A percentile compares a stretch with the other conserved stretches of the same genome.
These are phyloP conservation scores for Xylariales sp. DNA, from an alignment of 2,329 filamentous ascomycete species.

Conservation along the genomic window DNA sequence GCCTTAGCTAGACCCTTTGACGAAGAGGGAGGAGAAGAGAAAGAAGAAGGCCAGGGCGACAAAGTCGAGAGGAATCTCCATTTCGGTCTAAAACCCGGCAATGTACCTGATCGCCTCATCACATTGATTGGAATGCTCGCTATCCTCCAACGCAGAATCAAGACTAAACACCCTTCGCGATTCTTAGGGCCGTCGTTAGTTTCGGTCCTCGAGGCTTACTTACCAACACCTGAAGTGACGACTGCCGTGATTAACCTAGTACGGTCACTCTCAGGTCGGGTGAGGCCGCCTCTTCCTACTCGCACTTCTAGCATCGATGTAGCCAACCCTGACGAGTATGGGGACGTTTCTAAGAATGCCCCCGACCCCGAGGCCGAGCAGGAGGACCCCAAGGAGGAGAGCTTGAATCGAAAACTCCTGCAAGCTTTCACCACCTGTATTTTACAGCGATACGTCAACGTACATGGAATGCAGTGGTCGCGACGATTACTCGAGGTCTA, in stretches of 20 bases:
- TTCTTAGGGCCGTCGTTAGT: constrained; percentile 83
- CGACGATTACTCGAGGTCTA: constrained; percentile 75
- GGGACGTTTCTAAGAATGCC: constrained; percentile 64
- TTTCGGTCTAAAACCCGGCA: constrained; percentile 45
- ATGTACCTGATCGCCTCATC: constrained; percentile 67
- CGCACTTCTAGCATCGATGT: constrained; percentile 68
- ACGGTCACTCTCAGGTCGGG: constrained; percentile 74
- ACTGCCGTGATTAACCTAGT: constrained; percentile 77
- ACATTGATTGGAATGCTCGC: constrained; percentile 77
- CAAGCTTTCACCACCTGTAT: constrained; percentile 84
- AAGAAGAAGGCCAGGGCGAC: constrained; percentile 54
- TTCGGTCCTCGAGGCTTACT: constrained; percentile 75
- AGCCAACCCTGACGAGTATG: constrained; percentile 66
- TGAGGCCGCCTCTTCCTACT: constrained; percentile 71
- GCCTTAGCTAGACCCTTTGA: constrained; percentile 61
- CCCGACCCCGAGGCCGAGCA: constrained; percentile 72
- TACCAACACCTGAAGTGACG: constrained; percentile 73
- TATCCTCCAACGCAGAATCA: constrained; percentile 78
- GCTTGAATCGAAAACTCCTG: constrained; percentile 72
- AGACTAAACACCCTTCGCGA: constrained; percentile 80
- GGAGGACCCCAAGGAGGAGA: constrained; percentile 66
- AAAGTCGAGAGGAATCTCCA: constrained; percentile 55
- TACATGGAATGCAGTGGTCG: constrained; percentile 70
- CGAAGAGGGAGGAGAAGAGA: constrained; percentile 39
- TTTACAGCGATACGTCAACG: constrained; percentile 77